Evolutionary conservation across 2,329 filamentous ascomycete genomes (phyloP).

Genomic region (Colletotrichum salicis): DNA sequence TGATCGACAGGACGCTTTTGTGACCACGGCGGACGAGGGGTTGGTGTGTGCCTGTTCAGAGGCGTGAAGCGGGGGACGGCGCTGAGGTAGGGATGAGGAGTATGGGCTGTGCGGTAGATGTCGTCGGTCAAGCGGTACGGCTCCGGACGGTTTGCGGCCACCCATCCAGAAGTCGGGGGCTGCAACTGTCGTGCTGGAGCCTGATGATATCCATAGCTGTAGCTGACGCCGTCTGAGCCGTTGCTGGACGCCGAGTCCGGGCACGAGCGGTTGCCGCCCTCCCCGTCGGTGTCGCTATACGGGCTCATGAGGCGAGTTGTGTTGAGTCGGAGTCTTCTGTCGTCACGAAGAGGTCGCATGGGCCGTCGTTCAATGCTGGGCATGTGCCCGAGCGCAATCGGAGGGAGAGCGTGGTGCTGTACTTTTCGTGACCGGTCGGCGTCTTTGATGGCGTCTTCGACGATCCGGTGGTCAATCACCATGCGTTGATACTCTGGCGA

Average conservation of each 20-base stretch:
- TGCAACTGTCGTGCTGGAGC: constrained; percentile 4
- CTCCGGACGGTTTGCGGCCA: constrained; percentile 40
- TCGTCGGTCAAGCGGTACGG: constrained; percentile 33
- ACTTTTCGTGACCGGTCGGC: constrained; percentile 55
- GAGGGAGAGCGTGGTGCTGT: constrained; percentile 41
- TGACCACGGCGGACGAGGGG: constrained; percentile 27
- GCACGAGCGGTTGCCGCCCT: constrained; percentile 43
- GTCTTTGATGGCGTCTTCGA: constrained; percentile 62
- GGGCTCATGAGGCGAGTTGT: constrained; percentile 43
- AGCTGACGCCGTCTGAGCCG: constrained; percentile 27
- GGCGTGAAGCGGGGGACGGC: constrained; percentile 53
- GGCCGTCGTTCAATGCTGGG: constrained; percentile 21
- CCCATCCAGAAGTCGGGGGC: constrained; percentile 41
- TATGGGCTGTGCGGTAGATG: constrained; percentile 42
- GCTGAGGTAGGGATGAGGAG: constrained; percentile 55
- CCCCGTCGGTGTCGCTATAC: constrained; percentile 54
- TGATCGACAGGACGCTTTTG: constrained; percentile 44
- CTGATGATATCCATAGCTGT: constrained; percentile 22
- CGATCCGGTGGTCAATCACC: constrained; percentile 69
- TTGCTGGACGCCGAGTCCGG: constrained; percentile 38
- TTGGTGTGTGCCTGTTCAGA: constrained; percentile 24
- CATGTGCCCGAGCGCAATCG: constrained; percentile 17
- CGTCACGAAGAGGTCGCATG: constrained; percentile 37
- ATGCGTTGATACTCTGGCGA: constrained; percentile 73
- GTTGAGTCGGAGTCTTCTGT: constrained; percentile 41